These are phyloP conservation scores for Cutaneotrichosporon curvatum DNA, from an alignment of 1,284 basidiomycete species.

Conservation along the genomic window DNA sequence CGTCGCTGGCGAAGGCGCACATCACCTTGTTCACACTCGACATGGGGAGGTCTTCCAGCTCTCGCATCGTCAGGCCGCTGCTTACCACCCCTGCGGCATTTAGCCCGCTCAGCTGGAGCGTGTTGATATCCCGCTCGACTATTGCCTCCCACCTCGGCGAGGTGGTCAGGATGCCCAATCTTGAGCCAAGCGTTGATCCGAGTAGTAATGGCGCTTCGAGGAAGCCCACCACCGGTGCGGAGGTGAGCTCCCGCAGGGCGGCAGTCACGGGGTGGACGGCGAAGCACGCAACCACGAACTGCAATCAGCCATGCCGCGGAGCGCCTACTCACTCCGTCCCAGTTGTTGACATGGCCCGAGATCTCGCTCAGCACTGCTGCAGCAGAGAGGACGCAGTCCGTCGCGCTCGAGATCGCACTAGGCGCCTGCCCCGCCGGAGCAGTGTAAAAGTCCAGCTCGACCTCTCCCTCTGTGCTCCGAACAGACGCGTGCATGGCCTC, in stretches of 20 bases:
- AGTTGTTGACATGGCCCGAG: slow-evolving; percentile 10
- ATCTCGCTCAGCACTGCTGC: slow-evolving; percentile 36
- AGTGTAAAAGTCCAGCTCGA: slow-evolving; percentile 45
- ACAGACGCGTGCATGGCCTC: slow-evolving; percentile 7
- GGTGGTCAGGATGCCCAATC: slow-evolving; percentile 53
- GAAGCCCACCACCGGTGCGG: slow-evolving; percentile 48
- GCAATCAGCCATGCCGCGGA: background rate
- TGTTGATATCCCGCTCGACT: slow-evolving; percentile 43
- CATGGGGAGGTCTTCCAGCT: slow-evolving; percentile 46
- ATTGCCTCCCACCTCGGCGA: slow-evolving; percentile 50
- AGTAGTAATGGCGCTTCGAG: slow-evolving; percentile 51
- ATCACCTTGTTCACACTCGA: slow-evolving; percentile 46
- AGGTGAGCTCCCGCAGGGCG: slow-evolving; percentile 45
- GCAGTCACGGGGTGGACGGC: slow-evolving; percentile 51
- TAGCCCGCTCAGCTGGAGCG: slow-evolving; percentile 27
- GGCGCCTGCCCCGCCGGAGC: slow-evolving; percentile 43
- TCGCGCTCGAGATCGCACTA: slow-evolving; percentile 47
- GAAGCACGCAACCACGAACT: slow-evolving; percentile 52
- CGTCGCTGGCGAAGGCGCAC: slow-evolving; percentile 25
- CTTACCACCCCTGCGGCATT: slow-evolving; percentile 49
- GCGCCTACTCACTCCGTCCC: slow-evolving; percentile 21
- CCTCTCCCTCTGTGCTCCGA: background rate
- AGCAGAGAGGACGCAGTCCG: slow-evolving; percentile 46
- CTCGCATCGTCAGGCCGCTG: slow-evolving; percentile 48
- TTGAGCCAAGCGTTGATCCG: slow-evolving; percentile 29